phyloP scores from a whole-genome alignment of 805 yeast genomes.

The Candida lessepsii region DNA sequence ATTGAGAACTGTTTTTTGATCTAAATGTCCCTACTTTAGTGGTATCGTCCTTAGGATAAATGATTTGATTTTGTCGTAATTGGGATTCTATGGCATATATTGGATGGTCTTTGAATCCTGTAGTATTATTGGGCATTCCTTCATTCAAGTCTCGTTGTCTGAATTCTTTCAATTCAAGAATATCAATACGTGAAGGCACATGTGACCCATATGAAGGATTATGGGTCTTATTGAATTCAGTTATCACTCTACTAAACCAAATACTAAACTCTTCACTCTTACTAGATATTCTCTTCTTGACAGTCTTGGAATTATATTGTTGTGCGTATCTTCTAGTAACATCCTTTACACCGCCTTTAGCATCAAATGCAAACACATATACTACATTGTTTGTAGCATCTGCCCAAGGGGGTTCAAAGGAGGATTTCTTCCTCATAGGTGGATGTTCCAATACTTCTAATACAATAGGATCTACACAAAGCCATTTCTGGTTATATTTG shows the following conservation, averaged over 20 bases:
- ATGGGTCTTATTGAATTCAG: constrained; percentile 20
- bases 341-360: constrained; percentile 65
- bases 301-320: constrained; percentile 67
- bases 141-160: constrained; percentile 63
- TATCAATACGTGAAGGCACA: constrained; percentile 37
- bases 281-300: constrained; percentile 65
- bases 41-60: constrained; percentile 58
- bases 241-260: constrained; percentile 60
- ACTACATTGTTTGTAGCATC: constrained; percentile 58
- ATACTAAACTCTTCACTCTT: constrained; percentile 51
- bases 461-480: constrained; percentile 81
- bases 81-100: constrained; percentile 77
- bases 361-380: constrained; percentile 78
- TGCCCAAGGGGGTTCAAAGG: constrained; percentile 69
- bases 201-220: constrained; percentile 6
- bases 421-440: constrained; percentile 48
- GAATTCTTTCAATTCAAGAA: constrained; percentile 61
- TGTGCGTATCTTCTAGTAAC: constrained; percentile 81
- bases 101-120: constrained; percentile 87
- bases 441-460: constrained; percentile 62
- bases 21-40: constrained; percentile 68
- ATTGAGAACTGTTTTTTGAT: constrained; percentile 26
- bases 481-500: constrained; percentile 65
- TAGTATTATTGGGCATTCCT: constrained; percentile 82
- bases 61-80: constrained; percentile 66